A percentile compares a stretch with the other conserved stretches of the same genome.
Evolutionary conservation across 345 rosid species (phyloP).

Genomic region (Hibiscus tridactylites): DNA sequence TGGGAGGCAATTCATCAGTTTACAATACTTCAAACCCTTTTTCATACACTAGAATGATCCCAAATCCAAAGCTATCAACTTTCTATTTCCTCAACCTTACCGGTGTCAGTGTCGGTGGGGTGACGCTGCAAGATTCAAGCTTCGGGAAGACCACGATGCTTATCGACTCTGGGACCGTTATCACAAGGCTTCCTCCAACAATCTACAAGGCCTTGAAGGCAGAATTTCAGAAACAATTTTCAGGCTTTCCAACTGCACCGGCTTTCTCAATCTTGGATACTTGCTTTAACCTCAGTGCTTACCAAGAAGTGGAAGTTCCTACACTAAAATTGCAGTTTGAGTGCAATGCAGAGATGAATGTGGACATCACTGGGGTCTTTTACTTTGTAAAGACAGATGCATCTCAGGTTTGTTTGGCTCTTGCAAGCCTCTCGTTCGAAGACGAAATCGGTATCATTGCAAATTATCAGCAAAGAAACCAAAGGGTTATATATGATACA

Average conservation of each 20-base stretch:
- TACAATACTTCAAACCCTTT: conserved; percentile 58
- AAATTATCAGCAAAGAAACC: conserved; percentile 83
- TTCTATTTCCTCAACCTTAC: conserved; percentile 83
- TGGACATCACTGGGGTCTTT: conserved; percentile 62
- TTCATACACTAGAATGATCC: conserved; percentile 53
- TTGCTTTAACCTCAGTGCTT: conserved; percentile 71
- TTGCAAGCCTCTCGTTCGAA: conserved; percentile 66
- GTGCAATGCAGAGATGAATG: conserved; percentile 44
- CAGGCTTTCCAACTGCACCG: conserved; percentile 61
- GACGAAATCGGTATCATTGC: conserved; percentile 65
- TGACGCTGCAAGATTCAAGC: conserved; percentile 26
- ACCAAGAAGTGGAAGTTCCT: conserved; percentile 63
- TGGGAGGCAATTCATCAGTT: conserved; percentile 50
- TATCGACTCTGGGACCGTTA: conserved; percentile 87
- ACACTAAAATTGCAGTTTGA: conserved; percentile 49
- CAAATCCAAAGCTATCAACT: conserved; percentile 48
- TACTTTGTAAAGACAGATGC: conserved; percentile 69
- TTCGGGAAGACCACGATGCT: conserved; percentile 40
- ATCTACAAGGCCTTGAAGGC: conserved; percentile 56
- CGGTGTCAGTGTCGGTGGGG: conserved; percentile 54
- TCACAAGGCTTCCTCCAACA: conserved; percentile 70
- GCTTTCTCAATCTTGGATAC: conserved; percentile 70
- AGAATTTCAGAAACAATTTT: conserved; percentile 65
- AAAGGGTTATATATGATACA: conserved; percentile 74
- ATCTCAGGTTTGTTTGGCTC: conserved; percentile 76